Evolutionary conservation across 2,329 filamentous ascomycete species (phyloP).

Genomic region (Colletotrichum viniferum): DNA sequence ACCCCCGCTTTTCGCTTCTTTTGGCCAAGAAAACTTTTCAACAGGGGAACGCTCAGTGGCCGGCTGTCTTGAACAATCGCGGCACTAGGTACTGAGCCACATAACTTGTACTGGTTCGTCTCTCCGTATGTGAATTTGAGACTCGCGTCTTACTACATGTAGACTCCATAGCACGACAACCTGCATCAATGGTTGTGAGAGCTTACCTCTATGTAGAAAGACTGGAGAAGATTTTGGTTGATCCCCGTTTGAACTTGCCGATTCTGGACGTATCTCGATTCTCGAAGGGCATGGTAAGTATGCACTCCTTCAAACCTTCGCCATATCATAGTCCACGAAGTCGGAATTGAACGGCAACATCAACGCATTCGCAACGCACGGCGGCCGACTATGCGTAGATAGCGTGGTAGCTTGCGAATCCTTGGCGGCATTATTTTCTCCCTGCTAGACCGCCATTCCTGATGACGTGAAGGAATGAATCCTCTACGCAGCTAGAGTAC

Average conservation of each 20-base stretch:
- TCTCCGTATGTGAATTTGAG: background rate
- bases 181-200: background rate
- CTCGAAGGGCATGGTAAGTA: background rate
- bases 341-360: background rate
- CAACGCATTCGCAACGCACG: background rate
- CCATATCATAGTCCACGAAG: background rate
- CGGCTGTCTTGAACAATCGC: rapidly evolving
- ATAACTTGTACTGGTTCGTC: background rate
- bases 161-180: background rate
- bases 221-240: background rate
- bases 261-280: background rate
- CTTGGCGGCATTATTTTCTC: background rate
- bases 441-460: background rate
- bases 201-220: rapidly evolving
- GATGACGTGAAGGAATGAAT: background rate
- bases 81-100: background rate
- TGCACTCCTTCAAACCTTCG: background rate
- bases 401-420: background rate
- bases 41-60: background rate
- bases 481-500: background rate
- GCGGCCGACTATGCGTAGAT: background rate
- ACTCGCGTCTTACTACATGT: background rate
- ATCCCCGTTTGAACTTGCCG: background rate
- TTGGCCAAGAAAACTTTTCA: background rate
- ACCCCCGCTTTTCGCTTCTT: background rate